Evolutionary conservation across 768 basidiomycete species (phyloP), one percentile per base, ranked within the genome.

Genomic region (Phaffia tasmanica): DNA sequence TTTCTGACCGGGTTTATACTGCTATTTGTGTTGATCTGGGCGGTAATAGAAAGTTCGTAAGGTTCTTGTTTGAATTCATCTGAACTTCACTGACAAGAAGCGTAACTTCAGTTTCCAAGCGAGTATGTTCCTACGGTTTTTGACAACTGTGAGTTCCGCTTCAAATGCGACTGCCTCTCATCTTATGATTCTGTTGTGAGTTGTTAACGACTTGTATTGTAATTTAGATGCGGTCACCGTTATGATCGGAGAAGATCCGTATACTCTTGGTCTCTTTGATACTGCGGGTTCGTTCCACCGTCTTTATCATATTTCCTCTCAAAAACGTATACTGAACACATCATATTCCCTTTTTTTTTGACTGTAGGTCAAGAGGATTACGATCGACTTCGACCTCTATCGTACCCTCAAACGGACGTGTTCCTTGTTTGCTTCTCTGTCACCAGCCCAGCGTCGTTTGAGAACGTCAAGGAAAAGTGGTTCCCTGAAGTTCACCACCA

Each of bases 401-500:
- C 94, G 75, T 99, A 99, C 82, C 95, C 95, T 46, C 95, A 99
- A 80, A 99, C 95, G 69, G 95, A 99, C 74, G 95, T 98, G 66
- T 98, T 99, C 83, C 82, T 99, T 66, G 94, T 99, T 72, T 99
- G 95, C 80, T 99, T 98, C 82, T 93, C 89, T 75, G 95, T 99
- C 72, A 97, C 94, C 51, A 92, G 89, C 14, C 95, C 94, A 3
- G 94, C 95, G 32, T 94, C 91, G 57, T 99, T 97, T 75, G 95
- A 99, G 79, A 98, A 99, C 86, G 94, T 99, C 74, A 98, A 95
- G 83, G 95, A 99, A 80, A 99, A 99, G 78, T 99, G 95, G 95
- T 95, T 98, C 83, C 95, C 95, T 6, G 95, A 99, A 80, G 94
- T 99, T 63, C 93, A 93, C 76, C 95, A 98, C 76, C 95, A 99